These are phyloP conservation scores for Aspergillus pseudoglaucus DNA, from an alignment of 2,329 filamentous ascomycete species.

Conservation along the genomic window DNA sequence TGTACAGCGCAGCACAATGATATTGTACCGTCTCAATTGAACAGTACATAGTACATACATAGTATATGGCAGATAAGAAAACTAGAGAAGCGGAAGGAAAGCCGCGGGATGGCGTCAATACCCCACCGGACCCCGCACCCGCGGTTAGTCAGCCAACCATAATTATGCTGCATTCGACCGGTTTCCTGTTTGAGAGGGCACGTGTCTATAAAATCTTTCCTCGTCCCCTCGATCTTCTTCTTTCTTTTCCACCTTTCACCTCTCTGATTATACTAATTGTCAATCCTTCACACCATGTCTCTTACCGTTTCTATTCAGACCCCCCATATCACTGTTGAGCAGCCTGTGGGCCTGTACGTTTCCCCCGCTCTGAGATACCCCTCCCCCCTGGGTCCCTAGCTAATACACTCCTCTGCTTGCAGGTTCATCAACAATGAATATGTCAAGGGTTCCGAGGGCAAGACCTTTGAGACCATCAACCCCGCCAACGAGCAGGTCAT, in stretches of 20 bases:
- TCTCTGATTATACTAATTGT: neutral
- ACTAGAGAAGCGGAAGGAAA: no score
- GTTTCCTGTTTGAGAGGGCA: neutral
- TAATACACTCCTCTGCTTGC: neutral
- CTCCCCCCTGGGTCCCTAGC: neutral
- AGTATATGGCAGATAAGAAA: no score
- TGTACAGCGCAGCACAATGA: no score
- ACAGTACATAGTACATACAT: no score
- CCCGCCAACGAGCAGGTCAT: constrained; percentile 80
- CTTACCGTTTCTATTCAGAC: constrained; percentile 31
- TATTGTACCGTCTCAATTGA: no score
- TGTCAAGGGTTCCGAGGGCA: constrained; percentile 74
- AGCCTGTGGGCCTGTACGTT: constrained; percentile 32
- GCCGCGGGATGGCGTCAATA: no score
- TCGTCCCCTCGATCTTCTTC: neutral
- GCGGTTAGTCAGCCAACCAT: no score
- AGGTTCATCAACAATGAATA: constrained; percentile 49
- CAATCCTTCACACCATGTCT: constrained; percentile 20
- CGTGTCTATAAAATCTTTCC: neutral
- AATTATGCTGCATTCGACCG: neutral
- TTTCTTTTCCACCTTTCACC: neutral
- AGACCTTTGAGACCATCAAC: constrained; percentile 90
- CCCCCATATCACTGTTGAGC: constrained; percentile 32
- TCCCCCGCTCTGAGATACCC: neutral
- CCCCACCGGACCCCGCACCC: no score